Conservation (phyloP, 2,329 filamentous ascomycete genomes). For the Scedosporium aurantiacum region DNA sequence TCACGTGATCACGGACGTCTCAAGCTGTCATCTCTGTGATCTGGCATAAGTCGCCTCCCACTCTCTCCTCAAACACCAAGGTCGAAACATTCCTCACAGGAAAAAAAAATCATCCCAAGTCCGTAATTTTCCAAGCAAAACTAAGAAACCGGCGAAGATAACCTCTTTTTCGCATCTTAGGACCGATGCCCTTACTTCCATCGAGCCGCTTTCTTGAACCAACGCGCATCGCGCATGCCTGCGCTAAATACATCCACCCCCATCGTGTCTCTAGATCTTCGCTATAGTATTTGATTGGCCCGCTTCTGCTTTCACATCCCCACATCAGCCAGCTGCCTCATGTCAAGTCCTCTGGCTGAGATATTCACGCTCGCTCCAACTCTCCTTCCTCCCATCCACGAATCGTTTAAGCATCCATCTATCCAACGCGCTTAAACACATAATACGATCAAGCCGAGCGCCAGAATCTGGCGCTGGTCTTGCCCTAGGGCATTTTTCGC, state of each 20-base stretch:
- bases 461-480: not conserved
- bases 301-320: not conserved
- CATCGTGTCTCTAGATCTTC: not conserved
- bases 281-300: not conserved
- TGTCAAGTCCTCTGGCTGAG: not conserved
- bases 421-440: not conserved
- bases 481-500: constrained; percentile 1
- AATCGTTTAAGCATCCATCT: not conserved
- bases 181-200: too few relatives aligned
- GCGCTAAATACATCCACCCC: not conserved
- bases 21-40: too few relatives aligned
- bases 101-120: too few relatives aligned
- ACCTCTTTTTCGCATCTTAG: too few relatives aligned
- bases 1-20: too few relatives aligned
- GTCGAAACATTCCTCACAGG: too few relatives aligned
- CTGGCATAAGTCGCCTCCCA: too few relatives aligned
- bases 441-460: not conserved
- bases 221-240: too few relatives aligned
- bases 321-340: not conserved
- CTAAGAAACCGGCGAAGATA: too few relatives aligned
- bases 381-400: not conserved
- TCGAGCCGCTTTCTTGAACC: too few relatives aligned
- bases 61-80: too few relatives aligned
- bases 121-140: too few relatives aligned
- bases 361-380: not conserved